phyloP scores from a whole-genome alignment of 345 rosid genomes.

The Sisymbrium altissimum region DNA sequence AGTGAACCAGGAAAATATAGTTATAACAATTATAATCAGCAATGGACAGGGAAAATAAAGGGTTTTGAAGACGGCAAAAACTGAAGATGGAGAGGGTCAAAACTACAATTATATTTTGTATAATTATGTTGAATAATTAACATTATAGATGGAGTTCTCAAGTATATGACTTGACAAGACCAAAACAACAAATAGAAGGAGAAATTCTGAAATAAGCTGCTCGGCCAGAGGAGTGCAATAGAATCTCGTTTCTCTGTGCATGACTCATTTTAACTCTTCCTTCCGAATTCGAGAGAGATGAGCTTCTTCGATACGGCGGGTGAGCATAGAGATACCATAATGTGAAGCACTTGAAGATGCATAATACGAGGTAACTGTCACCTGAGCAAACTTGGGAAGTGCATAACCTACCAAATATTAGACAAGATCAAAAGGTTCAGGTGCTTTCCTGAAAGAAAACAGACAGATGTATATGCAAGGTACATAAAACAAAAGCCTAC shows the following conservation, averaged over 20 bases:
- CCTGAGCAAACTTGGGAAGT: slow-evolving; percentile 80
- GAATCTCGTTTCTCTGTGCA: slow-evolving; percentile 21
- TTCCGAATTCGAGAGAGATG: slow-evolving; percentile 45
- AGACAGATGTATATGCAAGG: not conserved
- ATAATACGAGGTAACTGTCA: slow-evolving; percentile 80
- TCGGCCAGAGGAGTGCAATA: slow-evolving; percentile 5
- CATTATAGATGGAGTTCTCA: slow-evolving; percentile 5
- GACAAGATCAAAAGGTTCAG: not conserved
- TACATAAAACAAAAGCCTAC: not conserved
- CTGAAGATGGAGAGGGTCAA: slow-evolving; percentile 15
- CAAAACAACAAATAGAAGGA: not conserved
- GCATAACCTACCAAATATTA: slow-evolving; percentile 56
- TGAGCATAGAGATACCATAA: slow-evolving; percentile 77
- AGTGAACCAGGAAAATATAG: not conserved
- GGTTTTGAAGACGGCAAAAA: not conserved
- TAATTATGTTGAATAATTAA: slow-evolving; percentile 4
- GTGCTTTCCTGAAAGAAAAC: slow-evolving; percentile 2
- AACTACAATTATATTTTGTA: not conserved
- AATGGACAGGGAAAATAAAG: not conserved
- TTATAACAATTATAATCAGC: not conserved
- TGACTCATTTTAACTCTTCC: slow-evolving; percentile 43
- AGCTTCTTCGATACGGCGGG: slow-evolving; percentile 66
- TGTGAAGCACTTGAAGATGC: slow-evolving; percentile 94
- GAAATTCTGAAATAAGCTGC: slow-evolving; percentile 3
- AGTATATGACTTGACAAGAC: slow-evolving; percentile 4